Evolutionary conservation across 495 filamentous ascomycete genomes (phyloP), one percentile per base, ranked within the genome.

Genomic region (Penicillium bialowiezense): DNA sequence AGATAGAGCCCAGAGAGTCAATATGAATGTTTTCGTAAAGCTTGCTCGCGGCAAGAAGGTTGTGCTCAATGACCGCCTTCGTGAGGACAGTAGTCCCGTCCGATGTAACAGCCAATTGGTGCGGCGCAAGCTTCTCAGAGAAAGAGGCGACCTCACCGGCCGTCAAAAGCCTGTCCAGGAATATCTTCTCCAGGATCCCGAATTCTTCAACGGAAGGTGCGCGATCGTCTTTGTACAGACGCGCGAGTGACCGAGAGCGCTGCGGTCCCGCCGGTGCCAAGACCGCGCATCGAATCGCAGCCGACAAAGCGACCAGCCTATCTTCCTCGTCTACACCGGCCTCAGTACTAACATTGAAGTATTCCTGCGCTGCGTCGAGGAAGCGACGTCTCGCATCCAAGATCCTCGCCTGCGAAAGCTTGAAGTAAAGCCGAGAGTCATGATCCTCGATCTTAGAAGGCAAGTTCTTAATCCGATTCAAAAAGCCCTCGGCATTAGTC

Each of bases 141-240:
- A 98, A 98, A 36, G 88, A 86, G 10, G 80, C 79, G 14, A 97
- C 90, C 67, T 98, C 93, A 15, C 79, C 81, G 3, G 86, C 80
- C 7, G 77, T 79, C 12, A 98, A 75, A 3, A 98, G 74, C 5
- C 93, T 82, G 67, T 97, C 90, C 21, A 98, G 79, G 64, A 95
- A 95, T 82, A 98, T 97, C 72, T 97, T 97, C 75, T 97, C 95
- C 17, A 98, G 74, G 44, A 98, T 97, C 34, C 80, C 76, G 59
- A 87, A 92, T 64, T 97, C 89, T 6, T 86, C 82, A 3, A 91
- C 79, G 37, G 82, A 79, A 2, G 79, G 70, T 0, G 89, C 80
- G 15, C 93, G 83, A 38, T 97, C 95, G 61, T 98, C 93, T 66
- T 96, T 97, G 77, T 96, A 97, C 6, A 98, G 73, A 46, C 84